Percentiles rank a stretch among this genome's conserved stretches.
These are phyloP conservation scores for Myotisia sp. DNA, from an alignment of 2,329 filamentous ascomycete species.

Conservation along the genomic window DNA sequence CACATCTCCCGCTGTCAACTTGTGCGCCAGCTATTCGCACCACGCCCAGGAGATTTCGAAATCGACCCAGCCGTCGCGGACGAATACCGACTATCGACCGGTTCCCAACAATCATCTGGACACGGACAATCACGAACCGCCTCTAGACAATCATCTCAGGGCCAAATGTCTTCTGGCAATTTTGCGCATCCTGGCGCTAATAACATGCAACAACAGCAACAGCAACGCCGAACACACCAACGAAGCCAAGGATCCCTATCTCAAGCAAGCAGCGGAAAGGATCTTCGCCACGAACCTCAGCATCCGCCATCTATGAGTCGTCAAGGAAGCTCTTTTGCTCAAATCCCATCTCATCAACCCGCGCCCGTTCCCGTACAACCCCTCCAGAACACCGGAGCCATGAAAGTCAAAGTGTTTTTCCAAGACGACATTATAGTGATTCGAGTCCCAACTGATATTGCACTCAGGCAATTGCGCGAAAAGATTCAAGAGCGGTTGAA, in stretches of 20 bases:
- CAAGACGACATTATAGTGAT: slow-evolving; percentile 86
- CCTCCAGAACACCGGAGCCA: slow-evolving; percentile 40
- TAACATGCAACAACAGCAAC: slow-evolving; percentile 18
- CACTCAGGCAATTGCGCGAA: slow-evolving; percentile 61
- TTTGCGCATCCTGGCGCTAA: slow-evolving; percentile 37
- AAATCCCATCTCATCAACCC: slow-evolving; percentile 8
- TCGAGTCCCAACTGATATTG: slow-evolving; percentile 68
- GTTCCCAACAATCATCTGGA: slow-evolving; percentile 52
- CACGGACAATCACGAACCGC: slow-evolving; percentile 46
- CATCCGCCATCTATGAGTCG: slow-evolving; percentile 27
- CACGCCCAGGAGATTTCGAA: slow-evolving; percentile 82
- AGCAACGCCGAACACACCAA: slow-evolving; percentile 28
- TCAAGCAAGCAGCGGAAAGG: slow-evolving; percentile 17
- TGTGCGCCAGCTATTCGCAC: slow-evolving; percentile 81
- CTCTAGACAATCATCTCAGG: slow-evolving; percentile 52
- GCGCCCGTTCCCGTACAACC: no score
- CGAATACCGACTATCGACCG: slow-evolving; percentile 60
- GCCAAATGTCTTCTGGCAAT: slow-evolving; percentile 44
- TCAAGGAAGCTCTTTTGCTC: slow-evolving; percentile 39
- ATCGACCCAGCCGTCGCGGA: slow-evolving; percentile 47
- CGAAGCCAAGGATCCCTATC: slow-evolving; percentile 16
- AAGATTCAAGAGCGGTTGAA: slow-evolving; percentile 77
- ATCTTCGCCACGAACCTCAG: not conserved
- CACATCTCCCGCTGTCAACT: slow-evolving; percentile 76
- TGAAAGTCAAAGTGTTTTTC: slow-evolving; percentile 94